Base-by-base conservation (phyloP, 2,329 filamentous ascomycete genomes). In the Calonectria leucothoes region DNA sequence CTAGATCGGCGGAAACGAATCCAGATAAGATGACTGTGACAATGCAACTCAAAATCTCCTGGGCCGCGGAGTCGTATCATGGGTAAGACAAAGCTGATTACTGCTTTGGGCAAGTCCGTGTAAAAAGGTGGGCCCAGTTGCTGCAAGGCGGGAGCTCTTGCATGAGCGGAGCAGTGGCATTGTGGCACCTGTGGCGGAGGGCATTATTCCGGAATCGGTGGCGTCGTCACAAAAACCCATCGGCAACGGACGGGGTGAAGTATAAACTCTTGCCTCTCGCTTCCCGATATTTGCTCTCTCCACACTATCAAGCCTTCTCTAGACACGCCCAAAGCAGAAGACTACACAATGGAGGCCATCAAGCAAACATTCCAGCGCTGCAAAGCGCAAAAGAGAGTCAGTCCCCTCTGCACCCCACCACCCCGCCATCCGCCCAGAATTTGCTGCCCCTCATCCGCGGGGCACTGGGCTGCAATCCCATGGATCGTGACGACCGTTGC, bases 321-420 rank as follows among this genome's bases (percentile, higher is more conserved):
- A 35, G 55, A 61, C 55, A 64, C 59, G 49, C 49, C 23, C 45
- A 48, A 52, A 12, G n/a, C 51, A 66, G 45, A 67, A 65, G 68
- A 31, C 61, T 64, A 71, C 82, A 86, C 29, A 59, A 92, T 91
- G 90, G 90, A 92, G 77, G 86, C 82, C 74, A 87, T 92, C 78
- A 90, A 88, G 83, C 83, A 91, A 83, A 90, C 89, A n/a, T 92
- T 92, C 80, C 84, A 85, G 82, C 88, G 86, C 81, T 91, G 89
- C 87, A 91, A 91, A 85, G 88, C 88, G 75, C 86, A 91, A 85
- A 88, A 87, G 72, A 84, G 89, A 84, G 91, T 92, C 83, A 78
- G 89, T 86, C 35, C 27, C 51, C 64, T 64, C 59, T 37, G 35
- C 69, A 57, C 66, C 55, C 57, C 69, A 57, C 66, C 59, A 51